Percentiles rank a stretch among this genome's conserved stretches.
These are phyloP conservation scores for Globisporangium orthogonon DNA, from an alignment of 352 stramenopile genomes.

Conservation along the genomic window DNA sequence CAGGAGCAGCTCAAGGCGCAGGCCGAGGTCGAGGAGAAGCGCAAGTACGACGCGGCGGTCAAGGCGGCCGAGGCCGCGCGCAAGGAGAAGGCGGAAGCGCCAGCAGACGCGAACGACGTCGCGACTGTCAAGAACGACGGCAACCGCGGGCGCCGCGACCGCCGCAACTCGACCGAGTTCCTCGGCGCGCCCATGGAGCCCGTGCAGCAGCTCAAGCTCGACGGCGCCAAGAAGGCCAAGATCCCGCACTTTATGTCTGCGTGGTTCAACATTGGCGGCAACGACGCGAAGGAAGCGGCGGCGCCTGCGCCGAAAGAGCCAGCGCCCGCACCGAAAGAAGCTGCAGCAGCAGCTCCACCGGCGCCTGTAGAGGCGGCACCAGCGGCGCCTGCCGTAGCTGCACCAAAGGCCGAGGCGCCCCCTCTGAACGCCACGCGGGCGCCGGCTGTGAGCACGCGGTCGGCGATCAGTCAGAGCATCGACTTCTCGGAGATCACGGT, in stretches of 20 bases:
- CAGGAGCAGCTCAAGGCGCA: slow-evolving; percentile 16
- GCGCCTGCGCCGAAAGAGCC: neutral
- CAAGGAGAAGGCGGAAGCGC: slow-evolving; percentile 4
- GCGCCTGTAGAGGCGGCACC: neutral
- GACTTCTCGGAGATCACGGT: slow-evolving; percentile 55
- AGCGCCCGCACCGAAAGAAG: slow-evolving; percentile 5
- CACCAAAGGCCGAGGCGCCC: neutral
- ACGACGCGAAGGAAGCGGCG: slow-evolving; percentile 28
- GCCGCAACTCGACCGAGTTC: slow-evolving; percentile 45
- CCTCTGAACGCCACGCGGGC: slow-evolving; percentile 1
- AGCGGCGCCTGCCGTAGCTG: neutral
- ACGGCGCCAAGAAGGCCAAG: slow-evolving; percentile 65
- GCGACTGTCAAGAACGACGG: slow-evolving; percentile 42
- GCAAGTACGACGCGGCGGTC: slow-evolving; percentile 14
- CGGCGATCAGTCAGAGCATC: slow-evolving; percentile 39
- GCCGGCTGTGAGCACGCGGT: slow-evolving; percentile 13
- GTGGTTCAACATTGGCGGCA: slow-evolving; percentile 52
- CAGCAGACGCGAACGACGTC: slow-evolving; percentile 23
- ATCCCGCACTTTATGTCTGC: slow-evolving; percentile 65
- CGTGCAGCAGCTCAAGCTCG: slow-evolving; percentile 55
- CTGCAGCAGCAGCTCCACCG: slow-evolving; percentile 5
- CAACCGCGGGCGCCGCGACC: slow-evolving; percentile 21
- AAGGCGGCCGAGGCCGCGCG: slow-evolving; percentile 18
- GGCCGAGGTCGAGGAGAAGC: slow-evolving; percentile 11
- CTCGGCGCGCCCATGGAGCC: slow-evolving; percentile 39